phyloP scores from a whole-genome alignment of 208 protist genomes.

The Leishmania mexicana region DNA sequence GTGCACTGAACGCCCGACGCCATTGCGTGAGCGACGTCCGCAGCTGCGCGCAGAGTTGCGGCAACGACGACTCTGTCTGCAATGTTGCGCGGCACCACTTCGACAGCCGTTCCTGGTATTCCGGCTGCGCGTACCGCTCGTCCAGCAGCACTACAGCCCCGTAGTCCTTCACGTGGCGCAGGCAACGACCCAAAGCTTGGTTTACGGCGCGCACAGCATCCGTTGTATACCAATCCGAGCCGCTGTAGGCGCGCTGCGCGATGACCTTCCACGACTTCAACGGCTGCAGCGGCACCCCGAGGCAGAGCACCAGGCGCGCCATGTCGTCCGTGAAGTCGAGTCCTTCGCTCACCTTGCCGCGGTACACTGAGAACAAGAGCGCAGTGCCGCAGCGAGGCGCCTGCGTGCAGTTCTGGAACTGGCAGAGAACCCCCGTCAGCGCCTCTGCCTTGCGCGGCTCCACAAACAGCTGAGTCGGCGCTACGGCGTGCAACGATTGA shows the following conservation, averaged over 20 bases:
- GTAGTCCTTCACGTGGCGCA: constrained; percentile 94
- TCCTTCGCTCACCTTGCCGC: constrained; percentile 96
- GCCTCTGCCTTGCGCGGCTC: constrained; percentile 38
- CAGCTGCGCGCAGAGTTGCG: constrained; percentile 16
- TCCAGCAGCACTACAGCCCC: constrained; percentile 95
- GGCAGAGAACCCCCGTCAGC: constrained; percentile 29
- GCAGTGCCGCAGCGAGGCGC: constrained; percentile 18
- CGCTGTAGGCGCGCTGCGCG: constrained; percentile 68
- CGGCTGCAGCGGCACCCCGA: constrained; percentile 88
- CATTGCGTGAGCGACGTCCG: constrained; percentile 13
- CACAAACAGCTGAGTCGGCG: constrained; percentile 22
- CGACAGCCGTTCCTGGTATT: constrained; percentile 43
- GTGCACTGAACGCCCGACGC: constrained; percentile 11
- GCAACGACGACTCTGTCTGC: constrained; percentile 28
- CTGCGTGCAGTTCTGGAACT: constrained; percentile 30
- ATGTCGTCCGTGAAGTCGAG: constrained; percentile 95
- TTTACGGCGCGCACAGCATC: constrained; percentile 95
- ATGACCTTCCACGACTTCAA: constrained; percentile 58
- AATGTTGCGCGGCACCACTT: constrained; percentile 61
- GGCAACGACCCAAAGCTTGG: constrained; percentile 96
- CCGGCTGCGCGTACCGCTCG: constrained; percentile 67
- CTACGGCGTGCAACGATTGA: background rate
- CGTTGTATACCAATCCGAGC: constrained; percentile 89
- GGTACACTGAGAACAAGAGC: constrained; percentile 89
- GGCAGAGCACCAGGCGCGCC: constrained; percentile 94